Conservation (phyloP, 257 asterid genomes). For the Solanum rostratum region DNA sequence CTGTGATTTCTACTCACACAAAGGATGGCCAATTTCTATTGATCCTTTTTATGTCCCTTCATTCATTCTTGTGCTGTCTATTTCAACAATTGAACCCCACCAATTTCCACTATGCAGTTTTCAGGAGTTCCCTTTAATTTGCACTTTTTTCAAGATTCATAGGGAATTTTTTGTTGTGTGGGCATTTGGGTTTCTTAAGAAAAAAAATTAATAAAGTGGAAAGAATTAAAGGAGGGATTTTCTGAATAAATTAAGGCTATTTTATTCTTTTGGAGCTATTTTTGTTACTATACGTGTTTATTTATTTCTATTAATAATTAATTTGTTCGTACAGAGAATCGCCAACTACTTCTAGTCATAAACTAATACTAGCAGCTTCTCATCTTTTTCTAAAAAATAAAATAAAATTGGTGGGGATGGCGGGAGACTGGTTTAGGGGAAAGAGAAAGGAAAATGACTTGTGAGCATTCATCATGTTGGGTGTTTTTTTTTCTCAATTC, state of each 20-base stretch:
- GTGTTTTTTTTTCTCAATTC: too few relatives aligned
- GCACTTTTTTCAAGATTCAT: neutral
- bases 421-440: neutral
- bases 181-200: neutral
- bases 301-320: neutral
- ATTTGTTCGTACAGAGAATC: neutral
- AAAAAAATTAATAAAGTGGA: neutral
- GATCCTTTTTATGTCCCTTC: neutral
- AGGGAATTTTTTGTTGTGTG: neutral
- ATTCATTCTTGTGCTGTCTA: neutral
- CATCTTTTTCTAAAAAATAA: neutral
- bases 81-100: slow-evolving; percentile 3
- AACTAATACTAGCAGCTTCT: neutral
- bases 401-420: neutral
- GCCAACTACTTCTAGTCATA: neutral
- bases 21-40: slow-evolving; percentile 11
- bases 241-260: neutral
- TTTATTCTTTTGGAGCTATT: neutral
- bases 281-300: neutral
- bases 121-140: neutral
- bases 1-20: slow-evolving; percentile 11
- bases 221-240: neutral
- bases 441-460: neutral
- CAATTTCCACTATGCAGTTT: slow-evolving; percentile 8
- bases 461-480: too few relatives aligned